Conservation (phyloP, 2,329 filamentous ascomycete genomes). For the Fusarium sp. region DNA sequence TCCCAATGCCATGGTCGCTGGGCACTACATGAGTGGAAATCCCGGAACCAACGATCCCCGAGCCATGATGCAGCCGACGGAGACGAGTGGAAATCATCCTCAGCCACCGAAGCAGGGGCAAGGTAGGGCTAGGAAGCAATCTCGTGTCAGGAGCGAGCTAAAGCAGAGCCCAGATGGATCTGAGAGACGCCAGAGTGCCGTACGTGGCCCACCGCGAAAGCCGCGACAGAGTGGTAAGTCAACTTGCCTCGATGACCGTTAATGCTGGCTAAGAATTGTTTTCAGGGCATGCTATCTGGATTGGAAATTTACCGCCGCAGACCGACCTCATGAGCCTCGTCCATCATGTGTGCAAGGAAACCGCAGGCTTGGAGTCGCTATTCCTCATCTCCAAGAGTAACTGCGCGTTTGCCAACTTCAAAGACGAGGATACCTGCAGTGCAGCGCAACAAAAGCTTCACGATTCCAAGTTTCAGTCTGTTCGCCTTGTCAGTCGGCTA, state of each 20-base stretch:
- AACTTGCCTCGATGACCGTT: slow-evolving; percentile 17
- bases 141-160: slow-evolving; percentile 27
- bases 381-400: slow-evolving; percentile 98
- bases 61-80: slow-evolving; percentile 30
- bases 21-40: slow-evolving; percentile 51
- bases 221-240: slow-evolving; percentile 71
- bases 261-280: slow-evolving; percentile 12
- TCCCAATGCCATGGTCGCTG: slow-evolving; percentile 50
- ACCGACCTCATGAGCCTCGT: slow-evolving; percentile 88
- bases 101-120: slow-evolving; percentile 36
- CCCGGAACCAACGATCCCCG: slow-evolving; percentile 44
- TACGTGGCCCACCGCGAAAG: slow-evolving; percentile 53
- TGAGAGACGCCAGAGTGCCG: slow-evolving; percentile 42
- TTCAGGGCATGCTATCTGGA: slow-evolving; percentile 89
- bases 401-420: slow-evolving; percentile 96
- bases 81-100: slow-evolving; percentile 11
- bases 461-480: slow-evolving; percentile 89
- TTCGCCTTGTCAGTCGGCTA: slow-evolving; percentile 86
- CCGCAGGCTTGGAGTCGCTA: slow-evolving; percentile 84
- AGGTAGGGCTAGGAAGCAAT: slow-evolving; percentile 38
- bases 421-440: slow-evolving; percentile 79
- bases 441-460: slow-evolving; percentile 87
- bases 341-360: slow-evolving; percentile 86
- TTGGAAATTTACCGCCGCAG: slow-evolving; percentile 90
- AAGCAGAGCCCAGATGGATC: slow-evolving; percentile 33